Evolutionary conservation across 495 filamentous ascomycete genomes (phyloP), one percentile per base, ranked within the genome.

Genomic region (Rostrohypoxylon terebratum): DNA sequence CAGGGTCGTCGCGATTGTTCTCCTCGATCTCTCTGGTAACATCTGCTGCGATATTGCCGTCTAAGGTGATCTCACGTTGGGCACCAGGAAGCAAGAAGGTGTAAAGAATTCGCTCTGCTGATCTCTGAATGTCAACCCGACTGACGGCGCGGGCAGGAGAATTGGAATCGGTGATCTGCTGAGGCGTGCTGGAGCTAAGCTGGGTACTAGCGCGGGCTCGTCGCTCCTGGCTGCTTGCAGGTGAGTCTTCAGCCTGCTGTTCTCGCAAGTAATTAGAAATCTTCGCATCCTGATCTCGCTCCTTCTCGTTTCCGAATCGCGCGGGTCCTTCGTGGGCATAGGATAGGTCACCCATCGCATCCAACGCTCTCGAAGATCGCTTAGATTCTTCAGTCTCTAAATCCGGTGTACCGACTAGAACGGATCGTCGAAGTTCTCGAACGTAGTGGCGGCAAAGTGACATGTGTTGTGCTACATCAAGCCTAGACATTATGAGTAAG

Each of bases 391-490:
- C 83, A 77, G 91, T 94, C 64, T 97, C 94, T 28, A 93, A 85
- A 61, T 98, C 96, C 11, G 96, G 96, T 0, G 96, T 99, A 21
- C 93, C 92, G 28, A 98, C 88, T 28, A 99, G 88, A 44, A 98
- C 94, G 1, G 95, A 98, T 58, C 96, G 87, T 61, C 96, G 93
- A 58, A 99, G 85, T 77, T 98, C 95, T 71, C 96, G 91, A 18
- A 99, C 96, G 82, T 97, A 99, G 81, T 98, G 94, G 47, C 96
- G 93, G 78, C 96, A 99, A 28, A 99, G 88, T 14, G 94, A 96
- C 91, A 98, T 97, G 80, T 99, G 96, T 77, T 99, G 96, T 9
- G 96, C 93, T 45, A 99, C 95, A 89, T 99, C 96, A 74, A 99
- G 94, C 96, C 95, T 99, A 62, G 25, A 0, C 61, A 63, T 55